Percentiles rank a stretch among this genome's conserved stretches.
Evolutionary conservation across 1,284 basidiomycete genomes (phyloP).

Genomic region (Pterula multifida): DNA sequence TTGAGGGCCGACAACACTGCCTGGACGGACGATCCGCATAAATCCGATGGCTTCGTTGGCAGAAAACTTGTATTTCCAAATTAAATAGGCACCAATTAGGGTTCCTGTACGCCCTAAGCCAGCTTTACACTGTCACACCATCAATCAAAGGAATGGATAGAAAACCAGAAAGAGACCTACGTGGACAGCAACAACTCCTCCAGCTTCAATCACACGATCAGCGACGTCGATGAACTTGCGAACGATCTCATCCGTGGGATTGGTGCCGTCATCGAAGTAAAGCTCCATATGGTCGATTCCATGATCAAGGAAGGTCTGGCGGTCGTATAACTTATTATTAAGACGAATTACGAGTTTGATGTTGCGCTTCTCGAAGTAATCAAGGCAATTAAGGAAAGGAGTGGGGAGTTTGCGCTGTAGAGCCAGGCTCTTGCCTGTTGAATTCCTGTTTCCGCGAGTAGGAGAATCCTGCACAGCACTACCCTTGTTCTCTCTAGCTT

Average conservation of each 20-base stretch:
- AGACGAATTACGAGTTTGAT: constrained; percentile 91
- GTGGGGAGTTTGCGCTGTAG: constrained; percentile 66
- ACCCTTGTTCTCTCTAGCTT: constrained; percentile 46
- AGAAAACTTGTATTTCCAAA: constrained; percentile 99
- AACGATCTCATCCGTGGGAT: constrained; percentile 91
- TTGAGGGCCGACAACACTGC: constrained; percentile 89
- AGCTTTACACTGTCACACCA: constrained; percentile 68
- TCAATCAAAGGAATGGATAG: constrained; percentile 9
- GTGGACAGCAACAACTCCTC: constrained; percentile 80
- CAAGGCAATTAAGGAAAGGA: constrained; percentile 79
- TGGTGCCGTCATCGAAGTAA: constrained; percentile 98
- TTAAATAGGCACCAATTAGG: constrained; percentile 92
- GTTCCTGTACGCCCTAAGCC: constrained; percentile 90
- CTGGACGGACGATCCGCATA: constrained; percentile 95
- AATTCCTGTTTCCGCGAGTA: constrained; percentile 19
- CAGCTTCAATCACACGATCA: constrained; percentile 67
- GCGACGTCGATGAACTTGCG: constrained; percentile 80
- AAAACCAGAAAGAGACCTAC: constrained; percentile 32
- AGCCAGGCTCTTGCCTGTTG: constrained; percentile 34
- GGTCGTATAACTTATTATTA: constrained; percentile 93
- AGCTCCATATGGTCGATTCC: constrained; percentile 88
- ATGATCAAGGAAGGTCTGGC: constrained; percentile 68
- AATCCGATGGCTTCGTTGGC: constrained; percentile 95
- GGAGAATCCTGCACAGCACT: constrained; percentile 34
- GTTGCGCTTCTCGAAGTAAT: constrained; percentile 81